Base-by-base conservation (phyloP, 225 moss, liverwort and hornwort species). In the Lunularia cruciata region DNA sequence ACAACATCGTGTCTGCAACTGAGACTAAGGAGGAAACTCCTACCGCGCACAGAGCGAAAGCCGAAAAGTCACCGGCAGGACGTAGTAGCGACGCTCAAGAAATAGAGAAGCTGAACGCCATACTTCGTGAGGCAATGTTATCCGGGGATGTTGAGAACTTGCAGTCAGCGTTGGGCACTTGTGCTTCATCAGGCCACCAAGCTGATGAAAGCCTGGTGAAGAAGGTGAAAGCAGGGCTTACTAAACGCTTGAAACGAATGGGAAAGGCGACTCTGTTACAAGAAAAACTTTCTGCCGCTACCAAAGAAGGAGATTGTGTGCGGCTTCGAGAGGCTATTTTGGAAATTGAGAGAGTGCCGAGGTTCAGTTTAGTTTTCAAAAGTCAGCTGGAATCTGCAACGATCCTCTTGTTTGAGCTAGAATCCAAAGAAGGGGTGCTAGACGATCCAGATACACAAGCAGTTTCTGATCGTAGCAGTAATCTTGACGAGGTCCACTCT, bases 171-270 rank as follows among this genome's bases (percentile, higher is more conserved):
- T 36, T 67, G 33, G 22, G 28, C 47, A 10, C 45, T 67, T 67
- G 66, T 47, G 47, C 47, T 34, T 46, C 39, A 47, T 47, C 51
- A 43, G 48, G 47, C 32, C 12, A 48, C 31, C n/a, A 25, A 52
- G 66, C 51, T 47, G 66, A 67, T 67, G 66, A 31, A 36, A 47
- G 48, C 49, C 36, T 67, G 27, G 28, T 67, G 66, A 67, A 67
- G 30, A 67, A 47, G 51, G 66, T 67, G 16, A 67, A 67, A 67
- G 66, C 47, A 8, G 66, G 47, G 4, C 66, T 67, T 28, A 48
- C 66, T 11, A 67, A 67, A 52, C 47, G 66, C 19, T 34, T 67
- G 66, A 67, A 67, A 30, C 47, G 66, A 34, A 67, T 67, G 47
- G 48, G 49, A 48, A 67, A 67, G 66, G 66, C 48, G 20, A 30